Conservation (phyloP, 257 asterid genomes). For the Fraxinus quadrangulata region DNA sequence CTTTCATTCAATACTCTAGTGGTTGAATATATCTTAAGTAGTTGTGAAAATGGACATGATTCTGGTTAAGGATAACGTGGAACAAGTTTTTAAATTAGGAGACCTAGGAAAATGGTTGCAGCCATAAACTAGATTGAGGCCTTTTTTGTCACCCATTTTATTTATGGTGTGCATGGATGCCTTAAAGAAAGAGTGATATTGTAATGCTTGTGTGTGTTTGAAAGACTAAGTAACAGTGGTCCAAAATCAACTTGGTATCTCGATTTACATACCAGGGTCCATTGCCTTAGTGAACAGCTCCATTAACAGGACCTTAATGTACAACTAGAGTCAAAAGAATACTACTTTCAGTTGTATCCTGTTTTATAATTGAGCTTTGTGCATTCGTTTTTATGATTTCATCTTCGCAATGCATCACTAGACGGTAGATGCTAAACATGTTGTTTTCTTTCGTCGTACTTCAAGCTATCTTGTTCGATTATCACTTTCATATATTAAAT, state of each 20-base stretch:
- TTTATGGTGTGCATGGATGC: neutral
- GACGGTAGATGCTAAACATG: neutral
- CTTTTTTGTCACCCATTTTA: neutral
- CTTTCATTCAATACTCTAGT: neutral
- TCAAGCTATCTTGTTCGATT: conserved; percentile 3
- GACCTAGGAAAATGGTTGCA: neutral
- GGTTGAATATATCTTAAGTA: neutral
- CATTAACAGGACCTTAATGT: neutral
- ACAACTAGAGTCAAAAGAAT: neutral
- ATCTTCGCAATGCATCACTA: neutral
- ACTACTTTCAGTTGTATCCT: neutral
- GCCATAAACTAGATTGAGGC: neutral
- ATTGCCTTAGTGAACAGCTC: neutral
- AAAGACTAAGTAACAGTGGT: neutral
- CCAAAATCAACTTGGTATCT: neutral
- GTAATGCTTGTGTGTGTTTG: neutral
- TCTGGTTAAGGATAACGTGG: neutral
- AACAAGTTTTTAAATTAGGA: neutral
- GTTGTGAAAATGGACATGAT: neutral
- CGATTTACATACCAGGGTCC: neutral
- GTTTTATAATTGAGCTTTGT: neutral
- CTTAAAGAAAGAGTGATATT: neutral
- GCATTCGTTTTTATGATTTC: neutral
- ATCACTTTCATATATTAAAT: conserved; percentile 17
- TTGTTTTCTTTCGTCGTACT: neutral